phyloP scores from a whole-genome alignment of 495 filamentous ascomycete species.

The Pseudoneurospora amorphoporcata region DNA sequence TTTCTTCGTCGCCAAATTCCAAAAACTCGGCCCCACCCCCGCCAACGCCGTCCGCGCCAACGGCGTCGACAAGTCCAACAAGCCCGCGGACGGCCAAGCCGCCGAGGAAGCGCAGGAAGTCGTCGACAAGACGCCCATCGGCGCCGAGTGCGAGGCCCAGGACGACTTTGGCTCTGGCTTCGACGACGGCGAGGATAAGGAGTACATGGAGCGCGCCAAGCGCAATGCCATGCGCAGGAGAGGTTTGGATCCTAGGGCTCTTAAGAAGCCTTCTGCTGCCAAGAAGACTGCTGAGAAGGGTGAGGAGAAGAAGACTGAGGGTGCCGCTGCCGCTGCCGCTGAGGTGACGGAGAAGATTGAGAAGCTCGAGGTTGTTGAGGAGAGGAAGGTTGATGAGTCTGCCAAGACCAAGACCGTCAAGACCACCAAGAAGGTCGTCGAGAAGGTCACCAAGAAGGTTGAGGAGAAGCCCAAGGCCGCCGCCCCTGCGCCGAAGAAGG shows the following conservation, averaged over 20 bases:
- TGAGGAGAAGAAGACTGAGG: conserved; percentile 13
- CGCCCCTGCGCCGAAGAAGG: conserved; percentile 6
- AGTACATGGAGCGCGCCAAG: conserved; percentile 67
- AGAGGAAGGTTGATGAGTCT: neutral
- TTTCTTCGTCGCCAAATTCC: conserved; percentile 96
- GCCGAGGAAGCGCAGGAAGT: conserved; percentile 25
- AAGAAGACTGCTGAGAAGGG: conserved; percentile 12
- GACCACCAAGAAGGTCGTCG: neutral
- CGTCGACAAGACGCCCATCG: conserved; percentile 41
- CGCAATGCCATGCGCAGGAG: conserved; percentile 46
- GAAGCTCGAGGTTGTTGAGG: conserved; percentile 15
- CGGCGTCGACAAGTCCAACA: conserved; percentile 26
- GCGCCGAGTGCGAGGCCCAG: conserved; percentile 30
- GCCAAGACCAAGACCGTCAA: neutral
- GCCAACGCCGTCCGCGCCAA: conserved; percentile 38
- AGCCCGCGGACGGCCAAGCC: conserved; percentile 7
- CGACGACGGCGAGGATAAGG: conserved; percentile 73
- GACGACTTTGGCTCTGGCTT: conserved; percentile 72
- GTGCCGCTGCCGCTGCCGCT: conserved; percentile 6
- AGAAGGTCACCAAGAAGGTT: conserved; percentile 3
- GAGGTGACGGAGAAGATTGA: conserved; percentile 14
- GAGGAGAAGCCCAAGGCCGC: neutral
- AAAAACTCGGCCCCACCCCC: conserved; percentile 74
- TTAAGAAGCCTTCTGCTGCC: conserved; percentile 17
- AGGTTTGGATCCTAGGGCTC: conserved; percentile 42